These are phyloP conservation scores for Fusarium metavorans DNA, from an alignment of 2,329 filamentous ascomycete species.

Conservation along the genomic window DNA sequence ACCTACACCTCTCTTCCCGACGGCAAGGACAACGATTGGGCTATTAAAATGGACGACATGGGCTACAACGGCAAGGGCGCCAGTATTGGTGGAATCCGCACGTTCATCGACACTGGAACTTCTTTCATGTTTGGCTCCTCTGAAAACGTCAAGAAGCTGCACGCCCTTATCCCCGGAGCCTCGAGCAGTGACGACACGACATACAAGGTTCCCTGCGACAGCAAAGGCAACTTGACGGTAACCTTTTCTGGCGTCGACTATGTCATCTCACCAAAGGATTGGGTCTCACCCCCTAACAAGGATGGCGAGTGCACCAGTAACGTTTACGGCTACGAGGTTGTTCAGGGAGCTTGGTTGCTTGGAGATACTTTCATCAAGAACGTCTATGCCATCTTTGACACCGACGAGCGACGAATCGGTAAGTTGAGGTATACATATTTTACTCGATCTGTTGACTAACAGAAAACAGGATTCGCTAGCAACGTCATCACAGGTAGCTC, in stretches of 20 bases:
- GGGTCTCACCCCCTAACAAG: slow-evolving; percentile 64
- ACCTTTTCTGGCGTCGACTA: slow-evolving; percentile 77
- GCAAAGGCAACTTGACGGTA: slow-evolving; percentile 69
- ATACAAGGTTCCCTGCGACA: slow-evolving; percentile 80
- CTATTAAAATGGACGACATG: slow-evolving; percentile 75
- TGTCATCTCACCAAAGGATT: slow-evolving; percentile 77
- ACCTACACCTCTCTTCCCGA: slow-evolving; percentile 68
- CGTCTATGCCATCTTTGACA: slow-evolving; percentile 88
- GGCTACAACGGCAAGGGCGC: slow-evolving; percentile 70
- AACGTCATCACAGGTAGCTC: slow-evolving; percentile 28
- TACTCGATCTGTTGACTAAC: slow-evolving; percentile 14
- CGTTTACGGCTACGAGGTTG: slow-evolving; percentile 78
- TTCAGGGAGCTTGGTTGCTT: slow-evolving; percentile 78
- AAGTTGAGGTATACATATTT: slow-evolving; percentile 36
- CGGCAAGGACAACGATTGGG: slow-evolving; percentile 73
- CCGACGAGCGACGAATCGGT: slow-evolving; percentile 75
- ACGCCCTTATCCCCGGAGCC: slow-evolving; percentile 74
- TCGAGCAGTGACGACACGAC: slow-evolving; percentile 68
- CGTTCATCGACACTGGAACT: slow-evolving; percentile 87
- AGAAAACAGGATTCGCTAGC: slow-evolving; percentile 36
- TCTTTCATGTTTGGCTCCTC: slow-evolving; percentile 81
- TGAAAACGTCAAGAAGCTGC: slow-evolving; percentile 74
- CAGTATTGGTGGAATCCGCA: slow-evolving; percentile 67
- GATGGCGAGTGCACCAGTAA: slow-evolving; percentile 74
- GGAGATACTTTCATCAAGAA: slow-evolving; percentile 91